These are phyloP conservation scores for Asclepias syriaca DNA, from an alignment of 257 asterid genomes.

Conservation along the genomic window DNA sequence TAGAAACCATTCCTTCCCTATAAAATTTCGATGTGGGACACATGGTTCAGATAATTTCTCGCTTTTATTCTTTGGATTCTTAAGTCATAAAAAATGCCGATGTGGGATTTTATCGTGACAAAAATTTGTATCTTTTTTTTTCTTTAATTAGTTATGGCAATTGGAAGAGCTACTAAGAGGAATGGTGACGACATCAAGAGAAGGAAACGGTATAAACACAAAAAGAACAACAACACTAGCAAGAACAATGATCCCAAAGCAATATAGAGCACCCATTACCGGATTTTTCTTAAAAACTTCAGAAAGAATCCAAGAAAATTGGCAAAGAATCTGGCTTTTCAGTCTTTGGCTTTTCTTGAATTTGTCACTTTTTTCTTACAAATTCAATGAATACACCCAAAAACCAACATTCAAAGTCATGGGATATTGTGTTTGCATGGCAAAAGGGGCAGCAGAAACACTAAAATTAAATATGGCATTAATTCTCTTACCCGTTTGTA, in stretches of 20 bases:
- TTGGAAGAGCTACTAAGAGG: slow-evolving; percentile 76
- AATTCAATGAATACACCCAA: slow-evolving; percentile 42
- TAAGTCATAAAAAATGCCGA: no score
- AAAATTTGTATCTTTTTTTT: no score
- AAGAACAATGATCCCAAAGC: slow-evolving; percentile 75
- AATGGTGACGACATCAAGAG: slow-evolving; percentile 41
- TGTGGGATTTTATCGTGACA: no score
- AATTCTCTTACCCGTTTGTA: slow-evolving; percentile 16
- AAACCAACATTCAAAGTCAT: slow-evolving; percentile 48
- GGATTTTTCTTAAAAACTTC: slow-evolving; percentile 44
- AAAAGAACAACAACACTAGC: slow-evolving; percentile 54
- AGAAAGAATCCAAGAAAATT: slow-evolving; percentile 56
- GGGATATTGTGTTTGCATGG: slow-evolving; percentile 49
- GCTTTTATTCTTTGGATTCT: no score
- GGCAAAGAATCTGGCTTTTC: slow-evolving; percentile 63
- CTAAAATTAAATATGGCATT: slow-evolving; percentile 26
- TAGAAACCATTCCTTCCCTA: no score
- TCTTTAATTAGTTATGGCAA: slow-evolving; percentile 69
- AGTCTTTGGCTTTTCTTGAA: slow-evolving; percentile 49
- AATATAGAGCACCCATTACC: slow-evolving; percentile 60
- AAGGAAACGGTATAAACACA: slow-evolving; percentile 11
- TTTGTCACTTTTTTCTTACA: slow-evolving; percentile 48
- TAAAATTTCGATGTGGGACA: no score
- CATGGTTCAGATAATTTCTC: no score
- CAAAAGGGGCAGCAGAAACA: slow-evolving; percentile 48